phyloP scores from a whole-genome alignment of 2,329 filamentous ascomycete species.

The Colletotrichum destructivum region DNA sequence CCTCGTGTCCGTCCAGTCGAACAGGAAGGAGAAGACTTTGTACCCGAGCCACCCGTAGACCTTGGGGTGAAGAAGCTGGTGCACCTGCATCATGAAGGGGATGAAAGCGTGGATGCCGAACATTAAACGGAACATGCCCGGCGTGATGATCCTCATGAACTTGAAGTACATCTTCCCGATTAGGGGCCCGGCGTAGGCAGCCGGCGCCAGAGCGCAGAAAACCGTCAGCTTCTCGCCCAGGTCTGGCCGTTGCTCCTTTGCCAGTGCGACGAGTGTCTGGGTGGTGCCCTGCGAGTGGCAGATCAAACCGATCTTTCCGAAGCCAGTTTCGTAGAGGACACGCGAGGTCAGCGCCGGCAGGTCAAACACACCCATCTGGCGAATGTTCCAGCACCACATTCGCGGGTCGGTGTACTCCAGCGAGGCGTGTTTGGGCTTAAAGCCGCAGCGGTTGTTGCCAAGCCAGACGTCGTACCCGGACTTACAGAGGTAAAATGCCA shows the following conservation, averaged over 20 bases:
- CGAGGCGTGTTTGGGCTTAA: constrained; percentile 81
- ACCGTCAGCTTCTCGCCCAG: constrained; percentile 87
- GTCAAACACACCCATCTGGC: constrained; percentile 93
- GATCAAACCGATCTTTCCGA: constrained; percentile 85
- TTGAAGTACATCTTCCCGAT: constrained; percentile 92
- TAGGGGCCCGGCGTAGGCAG: constrained; percentile 89
- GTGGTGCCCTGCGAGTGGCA: constrained; percentile 94
- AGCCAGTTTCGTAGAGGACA: constrained; percentile 86
- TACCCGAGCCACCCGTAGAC: constrained; percentile 90
- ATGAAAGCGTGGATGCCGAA: constrained; percentile 97
- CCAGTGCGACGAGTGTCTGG: constrained; percentile 87
- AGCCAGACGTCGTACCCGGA: constrained; percentile 96
- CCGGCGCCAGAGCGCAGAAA: constrained; percentile 92
- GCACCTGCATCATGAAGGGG: constrained; percentile 92
- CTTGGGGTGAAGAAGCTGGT: constrained; percentile 73
- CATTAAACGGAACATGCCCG: constrained; percentile 81
- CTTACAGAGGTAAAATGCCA: constrained; percentile 94
- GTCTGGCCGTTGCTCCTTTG: constrained; percentile 90
- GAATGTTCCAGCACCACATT: constrained; percentile 98
- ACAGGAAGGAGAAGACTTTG: constrained; percentile 89
- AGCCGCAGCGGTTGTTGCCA: constrained; percentile 93
- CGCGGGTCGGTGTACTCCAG: constrained; percentile 83
- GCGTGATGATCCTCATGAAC: constrained; percentile 87
- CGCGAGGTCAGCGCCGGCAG: constrained; percentile 85
- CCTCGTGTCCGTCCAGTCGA: constrained; percentile 86